phyloP scores from a whole-genome alignment of 495 filamentous ascomycete species.

The Cladorrhinum samala region DNA sequence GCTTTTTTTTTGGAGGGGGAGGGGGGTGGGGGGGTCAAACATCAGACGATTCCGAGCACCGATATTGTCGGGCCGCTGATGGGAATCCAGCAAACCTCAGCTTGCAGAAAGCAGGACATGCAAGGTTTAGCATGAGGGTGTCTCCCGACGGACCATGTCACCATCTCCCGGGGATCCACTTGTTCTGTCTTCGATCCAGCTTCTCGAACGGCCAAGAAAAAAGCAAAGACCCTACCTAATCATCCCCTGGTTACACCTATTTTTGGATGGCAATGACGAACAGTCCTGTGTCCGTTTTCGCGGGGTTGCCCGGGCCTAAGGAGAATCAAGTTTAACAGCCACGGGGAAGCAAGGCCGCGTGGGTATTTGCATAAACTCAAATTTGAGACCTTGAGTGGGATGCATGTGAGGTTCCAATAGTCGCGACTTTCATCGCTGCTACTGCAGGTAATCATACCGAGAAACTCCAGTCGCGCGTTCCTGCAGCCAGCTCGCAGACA shows the following conservation, averaged over 20 bases:
- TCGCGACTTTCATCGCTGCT: background rate
- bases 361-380: background rate
- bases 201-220: background rate
- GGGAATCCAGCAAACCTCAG: too few species aligned
- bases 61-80: too few species aligned
- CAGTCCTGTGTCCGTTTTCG: background rate
- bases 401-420: background rate
- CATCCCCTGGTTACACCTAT: background rate
- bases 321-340: background rate
- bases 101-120: too few species aligned
- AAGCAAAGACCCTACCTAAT: background rate
- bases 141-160: background rate
- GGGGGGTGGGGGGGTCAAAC: too few species aligned
- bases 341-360: background rate
- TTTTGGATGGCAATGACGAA: constrained; percentile 4
- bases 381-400: background rate
- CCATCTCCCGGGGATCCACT: constrained; percentile 1
- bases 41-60: too few species aligned
- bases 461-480: too few species aligned
- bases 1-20: too few species aligned
- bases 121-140: constrained; percentile 1
- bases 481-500: too few species aligned
- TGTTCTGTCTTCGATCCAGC: background rate
- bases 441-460: too few species aligned
- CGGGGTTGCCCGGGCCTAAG: background rate